These are phyloP conservation scores for Hemileccinum rubropunctum DNA, from an alignment of 768 basidiomycete species.

Conservation along the genomic window DNA sequence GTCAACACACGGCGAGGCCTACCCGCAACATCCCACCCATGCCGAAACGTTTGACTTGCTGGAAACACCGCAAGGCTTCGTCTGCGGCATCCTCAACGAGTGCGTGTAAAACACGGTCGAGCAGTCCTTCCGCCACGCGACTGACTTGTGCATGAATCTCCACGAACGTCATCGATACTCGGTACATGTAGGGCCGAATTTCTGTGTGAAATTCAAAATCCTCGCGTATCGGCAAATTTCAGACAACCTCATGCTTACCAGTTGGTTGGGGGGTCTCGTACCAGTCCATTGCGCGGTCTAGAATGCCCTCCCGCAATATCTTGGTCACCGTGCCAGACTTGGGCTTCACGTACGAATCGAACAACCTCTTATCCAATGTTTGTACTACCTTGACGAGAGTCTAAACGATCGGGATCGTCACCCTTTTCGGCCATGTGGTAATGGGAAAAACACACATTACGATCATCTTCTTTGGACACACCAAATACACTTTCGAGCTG, in stretches of 20 bases:
- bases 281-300: conserved; percentile 87
- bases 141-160: conserved; percentile 90
- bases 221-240: not conserved
- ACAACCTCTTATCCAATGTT: conserved; percentile 85
- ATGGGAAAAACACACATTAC: conserved; percentile 45
- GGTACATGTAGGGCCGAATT: conserved; percentile 93
- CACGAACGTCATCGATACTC: conserved; percentile 84
- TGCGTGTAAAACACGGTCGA: conserved; percentile 77
- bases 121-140: conserved; percentile 70
- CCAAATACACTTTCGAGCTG: conserved; percentile 80
- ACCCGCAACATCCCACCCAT: conserved; percentile 99
- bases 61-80: conserved; percentile 83
- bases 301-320: conserved; percentile 76
- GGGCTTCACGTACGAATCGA: conserved; percentile 83
- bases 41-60: conserved; percentile 85
- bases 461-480: conserved; percentile 67
- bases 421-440: not conserved
- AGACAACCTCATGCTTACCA: conserved; percentile 45
- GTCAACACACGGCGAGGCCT: conserved; percentile 28
- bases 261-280: conserved; percentile 89
- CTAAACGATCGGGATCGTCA: conserved; percentile 32
- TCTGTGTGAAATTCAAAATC: conserved; percentile 45
- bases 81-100: conserved; percentile 81
- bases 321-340: conserved; percentile 66
- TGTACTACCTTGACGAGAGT: conserved; percentile 73